Percentiles rank a stretch among this genome's conserved stretches.
Conservation (phyloP, 2,329 filamentous ascomycete genomes). For the Arthrobotrys sphaeroides region DNA sequence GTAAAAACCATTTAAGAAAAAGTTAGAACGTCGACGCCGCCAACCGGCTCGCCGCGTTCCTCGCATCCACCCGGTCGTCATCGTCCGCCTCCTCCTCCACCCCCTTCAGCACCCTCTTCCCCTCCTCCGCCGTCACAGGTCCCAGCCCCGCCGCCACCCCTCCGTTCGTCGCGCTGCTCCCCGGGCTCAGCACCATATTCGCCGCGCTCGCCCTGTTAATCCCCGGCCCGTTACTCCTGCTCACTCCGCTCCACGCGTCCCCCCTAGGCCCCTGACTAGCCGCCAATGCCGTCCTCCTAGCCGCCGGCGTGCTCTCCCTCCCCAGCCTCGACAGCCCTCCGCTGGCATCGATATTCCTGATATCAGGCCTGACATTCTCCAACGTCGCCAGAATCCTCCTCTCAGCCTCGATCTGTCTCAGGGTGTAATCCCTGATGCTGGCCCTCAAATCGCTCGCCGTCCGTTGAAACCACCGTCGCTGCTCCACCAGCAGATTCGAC, state of each 20-base stretch:
- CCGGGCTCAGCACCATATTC: constrained; percentile 61
- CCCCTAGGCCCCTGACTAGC: constrained; percentile 95
- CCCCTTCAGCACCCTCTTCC: constrained; percentile 62
- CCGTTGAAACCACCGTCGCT: constrained; percentile 87
- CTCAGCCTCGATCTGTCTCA: constrained; percentile 95
- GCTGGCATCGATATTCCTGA: constrained; percentile 88
- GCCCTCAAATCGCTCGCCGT: constrained; percentile 84
- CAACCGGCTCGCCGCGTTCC: constrained; percentile 91
- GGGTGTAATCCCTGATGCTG: constrained; percentile 88
- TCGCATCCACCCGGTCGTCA: constrained; percentile 91
- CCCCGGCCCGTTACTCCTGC: constrained; percentile 74
- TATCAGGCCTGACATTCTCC: constrained; percentile 92
- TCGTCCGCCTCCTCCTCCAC: constrained; percentile 80
- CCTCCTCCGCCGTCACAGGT: constrained; percentile 61
- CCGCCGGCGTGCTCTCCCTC: constrained; percentile 81
- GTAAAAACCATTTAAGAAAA: not conserved
- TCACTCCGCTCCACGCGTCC: constrained; percentile 97
- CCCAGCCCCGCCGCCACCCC: constrained; percentile 64
- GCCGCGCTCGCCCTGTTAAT: constrained; percentile 66
- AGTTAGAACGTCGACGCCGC: constrained; percentile 88
- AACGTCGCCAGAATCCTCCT: constrained; percentile 88
- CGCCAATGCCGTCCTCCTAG: constrained; percentile 78
- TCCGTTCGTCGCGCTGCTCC: constrained; percentile 62
- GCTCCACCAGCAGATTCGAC: constrained; percentile 84
- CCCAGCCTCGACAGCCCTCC: constrained; percentile 90